Evolutionary conservation across 2,329 filamentous ascomycete genomes (phyloP).

Genomic region (Huntiella abstrusa): DNA sequence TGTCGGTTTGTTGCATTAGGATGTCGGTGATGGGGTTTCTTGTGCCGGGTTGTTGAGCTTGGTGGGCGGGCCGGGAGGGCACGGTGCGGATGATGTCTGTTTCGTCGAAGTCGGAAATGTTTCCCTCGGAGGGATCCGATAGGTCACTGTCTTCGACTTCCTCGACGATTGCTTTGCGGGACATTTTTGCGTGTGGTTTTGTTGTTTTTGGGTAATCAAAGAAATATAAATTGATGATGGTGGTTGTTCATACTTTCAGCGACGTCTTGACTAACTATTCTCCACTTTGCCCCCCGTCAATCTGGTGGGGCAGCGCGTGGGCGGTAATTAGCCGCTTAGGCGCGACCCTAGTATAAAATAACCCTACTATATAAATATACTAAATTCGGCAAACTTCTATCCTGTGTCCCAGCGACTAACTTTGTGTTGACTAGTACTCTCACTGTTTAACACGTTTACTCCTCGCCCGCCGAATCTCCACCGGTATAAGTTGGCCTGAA

Average conservation of each 20-base stretch:
- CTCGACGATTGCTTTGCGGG: constrained; percentile 64
- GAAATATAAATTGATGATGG: not conserved
- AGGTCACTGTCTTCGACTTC: constrained; percentile 67
- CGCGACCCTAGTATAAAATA: not conserved
- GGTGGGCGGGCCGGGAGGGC: constrained; percentile 16
- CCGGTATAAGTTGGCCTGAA: not conserved
- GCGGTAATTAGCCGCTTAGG: not conserved
- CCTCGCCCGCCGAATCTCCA: too few species aligned
- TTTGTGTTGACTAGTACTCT: too few species aligned
- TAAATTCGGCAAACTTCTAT: not conserved
- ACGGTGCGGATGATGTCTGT: constrained; percentile 32
- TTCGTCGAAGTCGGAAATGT: constrained; percentile 48
- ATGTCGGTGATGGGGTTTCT: not conserved
- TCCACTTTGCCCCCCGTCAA: too few species aligned
- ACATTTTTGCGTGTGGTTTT: constrained; percentile 33
- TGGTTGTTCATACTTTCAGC: too few species aligned
- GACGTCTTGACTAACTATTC: too few species aligned
- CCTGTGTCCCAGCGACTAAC: too few species aligned
- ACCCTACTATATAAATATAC: not conserved
- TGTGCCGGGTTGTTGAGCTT: not conserved
- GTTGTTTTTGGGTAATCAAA: not conserved
- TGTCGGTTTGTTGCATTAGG: not conserved
- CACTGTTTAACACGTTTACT: too few species aligned
- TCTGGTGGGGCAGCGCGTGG: too few species aligned
- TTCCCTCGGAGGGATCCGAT: constrained; percentile 74